Base-by-base conservation (phyloP, 2,329 filamentous ascomycete genomes). In the Fusarium robinianum region DNA sequence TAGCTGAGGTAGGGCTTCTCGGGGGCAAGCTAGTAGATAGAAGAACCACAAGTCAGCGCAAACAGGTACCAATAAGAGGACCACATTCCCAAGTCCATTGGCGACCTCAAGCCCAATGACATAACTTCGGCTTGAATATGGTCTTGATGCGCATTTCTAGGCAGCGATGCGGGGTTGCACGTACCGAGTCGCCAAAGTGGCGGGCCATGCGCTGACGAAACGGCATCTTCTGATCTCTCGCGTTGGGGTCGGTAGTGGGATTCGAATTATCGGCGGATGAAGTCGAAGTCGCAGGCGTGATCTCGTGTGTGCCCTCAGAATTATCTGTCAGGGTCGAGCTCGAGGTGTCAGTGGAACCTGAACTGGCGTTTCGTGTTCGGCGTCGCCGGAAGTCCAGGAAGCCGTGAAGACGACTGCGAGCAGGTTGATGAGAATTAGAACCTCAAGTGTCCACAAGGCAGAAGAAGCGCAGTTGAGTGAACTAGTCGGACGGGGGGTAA, bases 151-250 rank as follows among this genome's bases (percentile, higher is more conserved):
- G 38, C 18, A 29, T 29, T 29, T 12, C 8, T 8, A 14, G 12
- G 26, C 26, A 12, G 8, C 7, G 38, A 44, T 43, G 49, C 43
- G 49, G 49, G 51, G 44, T 44, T 41, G 48, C 47, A 63, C 71
- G 60, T 68, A 74, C 71, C 53, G 72, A 68, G 55, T 75, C 73
- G 61, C 73, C 73, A 49, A 76, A 72, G 36, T 72, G 72, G 61
- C 73, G 73, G 38, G 72, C 72, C 64, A 76, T 69, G 41, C 67
- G 66, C 53, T 71, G 64, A 40, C 68, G 63, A 46, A 71, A 68
- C 15, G 68, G 66, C 68, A 71, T 71, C 44, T 54, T 67, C 34
- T 41, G 39, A 32, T 54, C 51, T 37, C 55, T 51, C 25, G 51
- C 41, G 26, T 52, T 53, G 39, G 40, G 14, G n/a, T 47, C 48